Percentiles rank a stretch among this genome's conserved stretches.
Evolutionary conservation across 176 grass and related monocot species (phyloP).

Genomic region (Aegilops sharonensis): DNA sequence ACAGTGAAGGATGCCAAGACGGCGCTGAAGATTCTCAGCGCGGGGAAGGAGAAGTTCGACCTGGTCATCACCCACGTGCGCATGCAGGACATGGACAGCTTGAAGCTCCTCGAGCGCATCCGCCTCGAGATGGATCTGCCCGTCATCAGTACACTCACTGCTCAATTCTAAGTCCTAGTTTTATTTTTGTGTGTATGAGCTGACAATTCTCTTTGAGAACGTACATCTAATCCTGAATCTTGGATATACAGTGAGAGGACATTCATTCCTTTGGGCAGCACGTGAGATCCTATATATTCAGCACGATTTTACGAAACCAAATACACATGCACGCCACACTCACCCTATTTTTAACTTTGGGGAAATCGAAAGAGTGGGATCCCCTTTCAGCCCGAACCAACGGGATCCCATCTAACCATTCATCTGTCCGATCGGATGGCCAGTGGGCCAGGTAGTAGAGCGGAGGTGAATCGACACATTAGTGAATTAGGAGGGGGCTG

Average conservation of each 20-base stretch:
- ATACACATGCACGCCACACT: neutral
- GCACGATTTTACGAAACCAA: neutral
- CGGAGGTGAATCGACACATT: too few species aligned
- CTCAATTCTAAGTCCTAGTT: neutral
- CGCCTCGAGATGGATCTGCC: constrained; percentile 29
- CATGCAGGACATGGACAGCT: constrained; percentile 59
- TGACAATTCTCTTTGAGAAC: neutral
- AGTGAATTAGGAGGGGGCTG: too few species aligned
- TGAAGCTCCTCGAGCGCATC: constrained; percentile 58
- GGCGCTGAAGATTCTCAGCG: constrained; percentile 45
- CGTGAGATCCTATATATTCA: neutral
- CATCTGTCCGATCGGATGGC: neutral
- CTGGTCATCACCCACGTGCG: constrained; percentile 56
- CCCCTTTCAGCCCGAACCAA: neutral
- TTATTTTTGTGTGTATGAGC: neutral
- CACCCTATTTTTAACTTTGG: neutral
- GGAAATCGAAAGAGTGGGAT: neutral
- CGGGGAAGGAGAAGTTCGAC: constrained; percentile 47
- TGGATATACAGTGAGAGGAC: neutral
- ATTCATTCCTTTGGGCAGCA: neutral
- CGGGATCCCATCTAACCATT: neutral
- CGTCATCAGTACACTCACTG: constrained; percentile 47
- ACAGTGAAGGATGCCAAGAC: constrained; percentile 4
- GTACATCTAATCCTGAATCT: too few species aligned
- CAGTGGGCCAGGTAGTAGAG: neutral